Conservation (phyloP, 225 moss, liverwort and hornwort species). For the Marchantia paleacea region DNA sequence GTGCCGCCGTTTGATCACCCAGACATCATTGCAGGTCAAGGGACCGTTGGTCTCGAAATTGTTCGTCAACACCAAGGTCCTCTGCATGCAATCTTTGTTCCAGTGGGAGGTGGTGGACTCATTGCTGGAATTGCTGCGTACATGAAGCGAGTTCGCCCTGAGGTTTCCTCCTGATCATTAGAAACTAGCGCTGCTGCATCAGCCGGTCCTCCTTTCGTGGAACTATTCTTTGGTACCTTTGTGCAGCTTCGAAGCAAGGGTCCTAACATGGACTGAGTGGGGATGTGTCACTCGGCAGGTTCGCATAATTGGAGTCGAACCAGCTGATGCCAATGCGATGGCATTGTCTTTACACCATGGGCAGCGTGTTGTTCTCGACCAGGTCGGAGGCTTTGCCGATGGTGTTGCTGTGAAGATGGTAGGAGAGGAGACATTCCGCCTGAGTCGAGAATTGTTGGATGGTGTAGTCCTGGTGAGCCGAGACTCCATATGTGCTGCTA, state of each 20-base stretch:
- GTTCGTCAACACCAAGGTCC: constrained; percentile 66
- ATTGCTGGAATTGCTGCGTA: constrained; percentile 93
- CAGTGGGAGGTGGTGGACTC: constrained; percentile 90
- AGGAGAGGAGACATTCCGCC: constrained; percentile 84
- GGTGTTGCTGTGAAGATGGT: constrained; percentile 96
- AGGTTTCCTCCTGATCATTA: constrained; percentile 30
- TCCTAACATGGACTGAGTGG: background rate
- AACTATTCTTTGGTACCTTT: too few relatives aligned
- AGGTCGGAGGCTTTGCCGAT: constrained; percentile 92
- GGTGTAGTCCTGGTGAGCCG: constrained; percentile 88
- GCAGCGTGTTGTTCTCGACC: constrained; percentile 66
- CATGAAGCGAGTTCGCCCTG: constrained; percentile 88
- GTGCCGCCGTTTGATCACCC: constrained; percentile 89
- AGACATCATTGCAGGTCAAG: constrained; percentile 92
- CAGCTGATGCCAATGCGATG: constrained; percentile 94
- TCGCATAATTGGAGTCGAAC: constrained; percentile 90
- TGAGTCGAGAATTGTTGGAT: constrained; percentile 83
- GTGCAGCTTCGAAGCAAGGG: too few relatives aligned
- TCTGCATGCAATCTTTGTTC: constrained; percentile 91
- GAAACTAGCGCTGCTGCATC: background rate
- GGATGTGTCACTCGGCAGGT: constrained; percentile 38
- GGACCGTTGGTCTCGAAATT: constrained; percentile 88
- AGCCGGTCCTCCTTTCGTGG: background rate
- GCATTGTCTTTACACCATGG: constrained; percentile 88
- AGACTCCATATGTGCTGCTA: constrained; percentile 92